phyloP scores from a whole-genome alignment of 768 basidiomycete species.

The Lyophyllum decastes region DNA sequence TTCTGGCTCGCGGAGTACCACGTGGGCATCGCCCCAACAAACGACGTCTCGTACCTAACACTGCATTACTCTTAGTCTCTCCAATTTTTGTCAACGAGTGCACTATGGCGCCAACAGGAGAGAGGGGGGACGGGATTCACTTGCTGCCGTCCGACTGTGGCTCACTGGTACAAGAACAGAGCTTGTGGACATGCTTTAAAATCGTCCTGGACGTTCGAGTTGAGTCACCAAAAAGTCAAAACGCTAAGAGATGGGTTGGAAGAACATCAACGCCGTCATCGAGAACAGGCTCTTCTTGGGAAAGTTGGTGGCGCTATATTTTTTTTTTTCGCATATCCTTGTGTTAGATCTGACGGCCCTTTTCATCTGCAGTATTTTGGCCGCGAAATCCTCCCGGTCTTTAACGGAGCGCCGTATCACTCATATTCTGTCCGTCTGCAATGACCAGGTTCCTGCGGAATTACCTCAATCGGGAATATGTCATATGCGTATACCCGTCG shows the following conservation, averaged over 20 bases:
- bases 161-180: constrained; percentile 24
- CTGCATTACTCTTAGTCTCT: constrained; percentile 27
- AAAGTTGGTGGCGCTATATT: constrained; percentile 54
- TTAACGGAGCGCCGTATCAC: constrained; percentile 76
- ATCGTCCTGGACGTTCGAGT: constrained; percentile 15
- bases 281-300: constrained; percentile 68
- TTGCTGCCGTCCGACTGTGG: constrained; percentile 22
- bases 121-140: constrained; percentile 23
- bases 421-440: constrained; percentile 78
- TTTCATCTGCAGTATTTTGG: constrained; percentile 52
- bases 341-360: constrained; percentile 17
- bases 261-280: constrained; percentile 68
- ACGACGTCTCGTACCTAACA: constrained; percentile 29
- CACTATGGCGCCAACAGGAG: constrained; percentile 23
- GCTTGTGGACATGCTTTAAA: constrained; percentile 7
- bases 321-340: constrained; percentile 13
- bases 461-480: constrained; percentile 65
- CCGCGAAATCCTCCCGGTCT: constrained; percentile 70
- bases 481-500: constrained; percentile 71
- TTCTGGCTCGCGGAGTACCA: constrained; percentile 15
- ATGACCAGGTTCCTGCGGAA: constrained; percentile 71
- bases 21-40: constrained; percentile 28
- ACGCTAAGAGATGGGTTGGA: constrained; percentile 52
- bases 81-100: constrained; percentile 15
- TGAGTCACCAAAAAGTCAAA: constrained; percentile 17